Base-by-base conservation (phyloP, 257 asterid species). In the Ocimum tenuiflorum region DNA sequence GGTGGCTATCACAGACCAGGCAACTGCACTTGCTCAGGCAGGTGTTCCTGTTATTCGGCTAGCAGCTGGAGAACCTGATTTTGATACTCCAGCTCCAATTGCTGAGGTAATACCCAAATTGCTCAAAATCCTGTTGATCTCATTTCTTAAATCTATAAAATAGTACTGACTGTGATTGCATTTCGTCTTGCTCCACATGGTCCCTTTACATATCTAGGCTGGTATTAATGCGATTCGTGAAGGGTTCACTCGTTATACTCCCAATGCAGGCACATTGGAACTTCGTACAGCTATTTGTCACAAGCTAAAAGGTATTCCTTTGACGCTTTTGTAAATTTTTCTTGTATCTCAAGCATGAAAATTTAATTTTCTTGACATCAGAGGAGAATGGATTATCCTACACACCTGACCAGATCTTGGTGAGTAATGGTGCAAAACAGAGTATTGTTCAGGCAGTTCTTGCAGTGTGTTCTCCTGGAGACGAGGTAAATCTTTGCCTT, bases 51-150 rank as follows among this genome's bases (percentile, higher is more conserved):
- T 94, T 69, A 90, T 94, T 68, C 77, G 95, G 39, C 78, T 94
- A 65, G 95, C 99, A 5, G 97, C 97, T 9, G 99, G 99, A 18
- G 97, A 94, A 68, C 99, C 97, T 8, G 97, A 94, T 83, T 94
- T 94, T 58, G 99, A 86, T 80, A 94, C 97, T 76, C 99, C 99
- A 36, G 63, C 86, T 55, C 70, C 59, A 20, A 94, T 94, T 66
- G 85, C 96, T 20, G 94, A 90, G 96, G 99, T 92, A 73, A 49
- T 39, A 43, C 20, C n/a, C 12, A 7, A 45, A 33, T 13, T 52
- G n/a, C 50, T 18, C 54, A 15, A 48, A 8, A 36, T 33, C 45
- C 12, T 33, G 12, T 19, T 22, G 10, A 33, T 22, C 7, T 29
- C 20, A 20, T 13, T 38, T 57, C 3, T n/a, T 13, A 33, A 43